Percentiles rank a stretch among this genome's conserved stretches.
Evolutionary conservation across 2,329 filamentous ascomycete species (phyloP).

Genomic region (Fusarium sp.): DNA sequence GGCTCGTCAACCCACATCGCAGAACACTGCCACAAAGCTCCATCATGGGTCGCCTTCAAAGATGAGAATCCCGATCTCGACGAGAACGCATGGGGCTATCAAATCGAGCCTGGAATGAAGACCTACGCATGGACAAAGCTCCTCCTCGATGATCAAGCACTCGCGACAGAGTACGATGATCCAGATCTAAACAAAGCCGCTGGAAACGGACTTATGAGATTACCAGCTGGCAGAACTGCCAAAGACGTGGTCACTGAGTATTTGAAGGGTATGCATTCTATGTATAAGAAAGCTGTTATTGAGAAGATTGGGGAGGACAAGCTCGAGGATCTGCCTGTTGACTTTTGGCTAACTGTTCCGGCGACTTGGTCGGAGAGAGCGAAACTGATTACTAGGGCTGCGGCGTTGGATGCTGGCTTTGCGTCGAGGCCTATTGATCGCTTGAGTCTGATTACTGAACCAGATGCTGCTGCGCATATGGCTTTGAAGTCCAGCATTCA

Average conservation of each 20-base stretch:
- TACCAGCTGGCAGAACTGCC: background rate
- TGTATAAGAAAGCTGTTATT: background rate
- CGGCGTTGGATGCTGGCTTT: background rate
- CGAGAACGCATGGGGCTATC: background rate
- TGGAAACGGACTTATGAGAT: background rate
- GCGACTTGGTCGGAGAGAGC: background rate
- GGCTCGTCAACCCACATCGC: background rate
- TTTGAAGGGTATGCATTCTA: background rate
- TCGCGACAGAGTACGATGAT: background rate
- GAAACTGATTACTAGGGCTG: background rate
- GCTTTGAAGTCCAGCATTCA: background rate
- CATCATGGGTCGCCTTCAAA: background rate
- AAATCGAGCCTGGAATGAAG: background rate
- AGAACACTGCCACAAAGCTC: background rate
- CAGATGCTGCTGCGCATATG: background rate
- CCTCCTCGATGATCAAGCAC: background rate
- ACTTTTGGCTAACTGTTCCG: background rate
- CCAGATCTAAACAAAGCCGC: background rate
- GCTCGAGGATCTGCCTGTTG: background rate
- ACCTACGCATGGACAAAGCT: background rate
- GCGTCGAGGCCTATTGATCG: background rate
- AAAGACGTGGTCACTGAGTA: background rate
- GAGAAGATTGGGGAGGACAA: background rate
- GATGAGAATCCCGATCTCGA: background rate
- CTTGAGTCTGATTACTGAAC: background rate